Percentiles rank a stretch among this genome's conserved stretches.
phyloP scores from a whole-genome alignment of 129 eudicot species.

The Solidago caesia region DNA sequence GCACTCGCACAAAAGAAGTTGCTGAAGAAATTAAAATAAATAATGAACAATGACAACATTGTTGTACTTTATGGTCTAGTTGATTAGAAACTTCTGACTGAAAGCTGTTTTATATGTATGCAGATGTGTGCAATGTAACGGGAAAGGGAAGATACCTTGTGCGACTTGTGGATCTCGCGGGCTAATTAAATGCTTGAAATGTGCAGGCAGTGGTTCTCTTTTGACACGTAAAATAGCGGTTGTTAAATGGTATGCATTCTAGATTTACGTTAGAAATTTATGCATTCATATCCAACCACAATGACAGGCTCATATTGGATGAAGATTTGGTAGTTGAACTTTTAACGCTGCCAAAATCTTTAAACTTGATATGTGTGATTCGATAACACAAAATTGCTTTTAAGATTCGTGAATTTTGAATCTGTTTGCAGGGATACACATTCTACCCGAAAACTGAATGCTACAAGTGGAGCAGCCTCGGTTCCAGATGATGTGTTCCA shows the following conservation, averaged over 20 bases:
- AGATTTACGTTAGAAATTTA: background rate
- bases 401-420: too few relatives aligned
- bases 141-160: slow-evolving; percentile 93
- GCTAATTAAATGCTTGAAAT: slow-evolving; percentile 60
- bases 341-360: background rate
- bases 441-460: slow-evolving; percentile 70
- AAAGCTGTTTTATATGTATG: slow-evolving; percentile 12
- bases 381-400: too few relatives aligned
- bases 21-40: background rate
- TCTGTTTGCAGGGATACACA: slow-evolving; percentile 62
- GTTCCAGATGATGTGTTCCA: slow-evolving; percentile 98
- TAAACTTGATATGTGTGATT: background rate
- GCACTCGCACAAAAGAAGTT: background rate
- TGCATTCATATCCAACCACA: background rate
- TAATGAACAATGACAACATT: background rate
- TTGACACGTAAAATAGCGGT: slow-evolving; percentile 68
- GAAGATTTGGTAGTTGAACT: background rate
- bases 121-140: slow-evolving; percentile 79
- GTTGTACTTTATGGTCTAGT: background rate
- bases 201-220: slow-evolving; percentile 74
- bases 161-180: slow-evolving; percentile 87
- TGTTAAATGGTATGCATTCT: slow-evolving; percentile 57
- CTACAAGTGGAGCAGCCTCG: slow-evolving; percentile 95
- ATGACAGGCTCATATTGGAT: background rate
- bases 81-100: background rate